phyloP scores from a whole-genome alignment of 2,329 filamentous ascomycete species.

The Diaporthe humulicola region DNA sequence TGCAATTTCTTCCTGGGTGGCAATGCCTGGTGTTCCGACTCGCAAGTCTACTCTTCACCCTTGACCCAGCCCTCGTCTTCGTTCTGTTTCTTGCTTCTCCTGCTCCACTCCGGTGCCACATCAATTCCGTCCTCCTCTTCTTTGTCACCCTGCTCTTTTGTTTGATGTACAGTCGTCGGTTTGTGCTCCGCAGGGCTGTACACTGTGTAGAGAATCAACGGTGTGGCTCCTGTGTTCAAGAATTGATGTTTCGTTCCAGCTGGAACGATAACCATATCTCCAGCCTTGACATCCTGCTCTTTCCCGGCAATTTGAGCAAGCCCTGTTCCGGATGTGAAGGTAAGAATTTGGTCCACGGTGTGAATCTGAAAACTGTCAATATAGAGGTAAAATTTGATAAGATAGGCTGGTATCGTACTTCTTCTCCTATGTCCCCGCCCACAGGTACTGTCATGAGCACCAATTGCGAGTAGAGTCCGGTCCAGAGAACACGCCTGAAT shows the following conservation, averaged over 20 bases:
- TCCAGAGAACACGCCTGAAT: conserved; percentile 73
- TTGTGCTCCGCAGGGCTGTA: conserved; percentile 75
- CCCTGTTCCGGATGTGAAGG: conserved; percentile 72
- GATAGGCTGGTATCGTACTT: conserved; percentile 55
- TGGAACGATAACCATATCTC: conserved; percentile 62
- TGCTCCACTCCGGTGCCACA: conserved; percentile 71
- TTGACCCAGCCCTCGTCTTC: conserved; percentile 62
- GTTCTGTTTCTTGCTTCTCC: conserved; percentile 69
- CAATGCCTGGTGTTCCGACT: background rate
- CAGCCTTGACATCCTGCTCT: conserved; percentile 61
- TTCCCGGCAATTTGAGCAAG: conserved; percentile 71
- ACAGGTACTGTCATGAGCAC: conserved; percentile 76
- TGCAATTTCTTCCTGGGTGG: too few species aligned
- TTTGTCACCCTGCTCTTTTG: conserved; percentile 73
- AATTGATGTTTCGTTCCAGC: conserved; percentile 77
- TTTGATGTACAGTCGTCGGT: conserved; percentile 70
- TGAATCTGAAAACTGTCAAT: conserved; percentile 53
- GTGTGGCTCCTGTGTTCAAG: conserved; percentile 70
- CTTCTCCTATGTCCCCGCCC: conserved; percentile 75
- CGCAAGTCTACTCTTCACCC: background rate
- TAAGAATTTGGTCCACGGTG: conserved; percentile 74
- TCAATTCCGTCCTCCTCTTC: conserved; percentile 73
- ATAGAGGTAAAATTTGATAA: background rate
- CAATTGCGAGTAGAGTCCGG: conserved; percentile 73
- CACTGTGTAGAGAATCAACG: conserved; percentile 72